These are phyloP conservation scores for Mycena latifolia DNA, from an alignment of 768 basidiomycete genomes.

Conservation along the genomic window DNA sequence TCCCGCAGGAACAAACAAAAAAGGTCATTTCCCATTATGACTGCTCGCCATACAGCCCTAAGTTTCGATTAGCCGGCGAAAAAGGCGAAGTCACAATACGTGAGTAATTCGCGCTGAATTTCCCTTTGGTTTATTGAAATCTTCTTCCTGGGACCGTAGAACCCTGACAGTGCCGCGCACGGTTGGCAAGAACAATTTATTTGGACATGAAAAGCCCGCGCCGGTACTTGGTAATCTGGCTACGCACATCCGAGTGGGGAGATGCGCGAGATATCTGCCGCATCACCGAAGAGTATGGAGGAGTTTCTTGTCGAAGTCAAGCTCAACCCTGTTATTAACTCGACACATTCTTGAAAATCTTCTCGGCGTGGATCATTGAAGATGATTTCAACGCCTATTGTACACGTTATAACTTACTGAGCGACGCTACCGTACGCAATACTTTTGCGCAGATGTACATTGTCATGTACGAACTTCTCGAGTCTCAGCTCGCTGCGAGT, in stretches of 20 bases:
- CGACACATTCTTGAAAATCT: conserved; percentile 44
- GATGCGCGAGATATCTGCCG: background rate
- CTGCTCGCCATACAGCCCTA: background rate
- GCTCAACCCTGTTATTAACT: conserved; percentile 44
- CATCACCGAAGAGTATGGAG: conserved; percentile 9
- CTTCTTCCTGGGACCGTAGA: background rate
- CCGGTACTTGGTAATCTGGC: conserved; percentile 8
- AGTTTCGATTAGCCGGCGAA: background rate
- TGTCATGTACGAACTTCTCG: conserved; percentile 37
- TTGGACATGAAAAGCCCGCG: conserved; percentile 2
- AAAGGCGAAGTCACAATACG: background rate
- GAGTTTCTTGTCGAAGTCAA: conserved; percentile 43
- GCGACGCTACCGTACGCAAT: conserved; percentile 44
- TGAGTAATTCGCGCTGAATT: background rate
- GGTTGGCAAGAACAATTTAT: background rate
- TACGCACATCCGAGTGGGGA: background rate
- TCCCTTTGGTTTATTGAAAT: background rate
- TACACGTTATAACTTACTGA: conserved; percentile 27
- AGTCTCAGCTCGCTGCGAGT: conserved; percentile 37
- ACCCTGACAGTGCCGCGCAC: background rate
- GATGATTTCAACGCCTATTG: conserved; percentile 38
- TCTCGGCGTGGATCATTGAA: conserved; percentile 46
- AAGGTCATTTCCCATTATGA: background rate
- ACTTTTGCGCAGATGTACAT: conserved; percentile 34
- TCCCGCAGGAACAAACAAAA: background rate